These are phyloP conservation scores for Seiridium unicorne DNA, from an alignment of 2,329 filamentous ascomycete genomes.

Conservation along the genomic window DNA sequence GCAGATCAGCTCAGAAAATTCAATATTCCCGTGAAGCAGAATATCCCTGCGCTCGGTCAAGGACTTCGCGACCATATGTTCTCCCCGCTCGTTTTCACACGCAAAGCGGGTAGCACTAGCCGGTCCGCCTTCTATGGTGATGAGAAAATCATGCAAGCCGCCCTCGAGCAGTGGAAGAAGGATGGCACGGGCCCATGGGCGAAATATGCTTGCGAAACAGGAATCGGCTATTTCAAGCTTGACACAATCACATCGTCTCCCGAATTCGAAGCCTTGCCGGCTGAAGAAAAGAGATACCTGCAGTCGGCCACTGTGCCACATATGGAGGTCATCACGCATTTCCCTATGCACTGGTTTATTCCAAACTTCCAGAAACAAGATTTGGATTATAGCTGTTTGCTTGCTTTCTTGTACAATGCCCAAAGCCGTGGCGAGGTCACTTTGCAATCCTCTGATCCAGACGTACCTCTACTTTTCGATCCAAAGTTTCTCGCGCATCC, in stretches of 20 bases:
- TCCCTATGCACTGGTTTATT: conserved; percentile 39
- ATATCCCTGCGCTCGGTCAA: conserved; percentile 36
- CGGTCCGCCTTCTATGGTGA: conserved; percentile 44
- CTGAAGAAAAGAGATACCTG: conserved; percentile 40
- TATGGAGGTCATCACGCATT: conserved; percentile 53
- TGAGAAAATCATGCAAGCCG: conserved; percentile 37
- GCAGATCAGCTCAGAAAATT: conserved; percentile 29
- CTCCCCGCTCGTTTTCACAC: conserved; percentile 33
- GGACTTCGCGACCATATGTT: conserved; percentile 40
- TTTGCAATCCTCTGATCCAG: conserved; percentile 51
- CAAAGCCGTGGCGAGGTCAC: conserved; percentile 50
- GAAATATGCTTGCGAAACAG: conserved; percentile 35
- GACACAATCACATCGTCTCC: conserved; percentile 34
- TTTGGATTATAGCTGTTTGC: conserved; percentile 40
- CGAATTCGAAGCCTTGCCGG: conserved; percentile 51
- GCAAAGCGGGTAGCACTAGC: conserved; percentile 38
- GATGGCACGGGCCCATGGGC: conserved; percentile 39
- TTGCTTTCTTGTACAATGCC: conserved; percentile 51
- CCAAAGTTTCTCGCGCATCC: conserved; percentile 51
- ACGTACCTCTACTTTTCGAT: conserved; percentile 49
- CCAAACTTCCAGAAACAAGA: conserved; percentile 33
- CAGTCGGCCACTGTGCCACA: conserved; percentile 50
- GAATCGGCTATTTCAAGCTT: conserved; percentile 44
- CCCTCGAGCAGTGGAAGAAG: conserved; percentile 44
- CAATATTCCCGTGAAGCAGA: conserved; percentile 31